phyloP scores from a whole-genome alignment of 148 eudicot genomes.

The Selenicereus undatus region DNA sequence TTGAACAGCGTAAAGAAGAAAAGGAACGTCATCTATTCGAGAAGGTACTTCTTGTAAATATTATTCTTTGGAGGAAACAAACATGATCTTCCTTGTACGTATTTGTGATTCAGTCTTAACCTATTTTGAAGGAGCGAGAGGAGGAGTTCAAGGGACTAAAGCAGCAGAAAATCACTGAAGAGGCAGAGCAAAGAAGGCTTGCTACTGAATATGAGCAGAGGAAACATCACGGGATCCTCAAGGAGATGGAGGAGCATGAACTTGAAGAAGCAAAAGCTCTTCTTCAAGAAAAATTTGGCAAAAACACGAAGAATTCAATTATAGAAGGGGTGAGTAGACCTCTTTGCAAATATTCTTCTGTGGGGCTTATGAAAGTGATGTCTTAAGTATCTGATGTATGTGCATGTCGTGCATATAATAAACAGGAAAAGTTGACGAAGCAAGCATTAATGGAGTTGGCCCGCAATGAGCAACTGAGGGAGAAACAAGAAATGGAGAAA shows the following conservation, averaged over 20 bases:
- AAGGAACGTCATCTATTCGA: constrained; percentile 87
- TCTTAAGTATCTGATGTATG: not conserved
- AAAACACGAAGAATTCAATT: constrained; percentile 64
- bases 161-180: constrained; percentile 67
- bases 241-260: constrained; percentile 79
- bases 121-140: constrained; percentile 64
- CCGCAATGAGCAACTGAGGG: constrained; percentile 62
- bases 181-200: constrained; percentile 82
- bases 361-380: not conserved
- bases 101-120: not conserved
- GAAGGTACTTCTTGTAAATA: constrained; percentile 45
- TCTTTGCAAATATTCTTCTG: not conserved
- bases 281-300: constrained; percentile 57
- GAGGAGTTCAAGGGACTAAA: constrained; percentile 76
- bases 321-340: constrained; percentile 61
- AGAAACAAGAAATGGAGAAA: constrained; percentile 86
- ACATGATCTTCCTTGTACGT: not conserved
- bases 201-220: constrained; percentile 70
- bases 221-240: constrained; percentile 56
- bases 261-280: constrained; percentile 63
- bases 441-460: constrained; percentile 68
- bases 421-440: constrained; percentile 43
- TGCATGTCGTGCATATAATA: not conserved
- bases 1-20: constrained; percentile 92
- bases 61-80: constrained; percentile 2